Percentiles rank a stretch among this genome's conserved stretches.
These are phyloP conservation scores for Cornus florida DNA, from an alignment of 148 eudicot species.

Conservation along the genomic window DNA sequence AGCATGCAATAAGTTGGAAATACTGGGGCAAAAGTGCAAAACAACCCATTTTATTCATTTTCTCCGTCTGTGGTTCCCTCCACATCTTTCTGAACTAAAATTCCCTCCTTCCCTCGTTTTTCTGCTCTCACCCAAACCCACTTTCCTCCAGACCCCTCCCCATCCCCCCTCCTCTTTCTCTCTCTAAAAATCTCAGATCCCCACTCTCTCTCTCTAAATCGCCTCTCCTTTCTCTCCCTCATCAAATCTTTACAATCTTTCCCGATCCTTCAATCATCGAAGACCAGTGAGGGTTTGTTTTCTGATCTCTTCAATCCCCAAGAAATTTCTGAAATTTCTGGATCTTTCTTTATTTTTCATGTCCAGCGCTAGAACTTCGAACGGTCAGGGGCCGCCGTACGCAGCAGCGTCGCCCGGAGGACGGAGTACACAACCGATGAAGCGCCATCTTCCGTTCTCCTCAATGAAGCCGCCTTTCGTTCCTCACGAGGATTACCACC, in stretches of 20 bases:
- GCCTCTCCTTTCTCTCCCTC: neutral
- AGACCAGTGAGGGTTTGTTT: neutral
- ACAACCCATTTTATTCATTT: neutral
- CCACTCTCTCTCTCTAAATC: conserved; percentile 18
- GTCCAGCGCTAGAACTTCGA: conserved; percentile 32
- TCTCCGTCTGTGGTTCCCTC: conserved; percentile 55
- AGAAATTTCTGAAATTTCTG: too few relatives aligned
- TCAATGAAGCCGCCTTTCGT: conserved; percentile 67
- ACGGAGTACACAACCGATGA: conserved; percentile 32
- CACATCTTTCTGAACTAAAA: conserved; percentile 81
- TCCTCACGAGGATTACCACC: conserved; percentile 58
- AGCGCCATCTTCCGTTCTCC: conserved; percentile 54
- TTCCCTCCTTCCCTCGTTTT: conserved; percentile 56
- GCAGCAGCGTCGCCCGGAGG: conserved; percentile 22
- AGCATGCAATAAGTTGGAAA: neutral
- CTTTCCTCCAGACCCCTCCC: conserved; percentile 11
- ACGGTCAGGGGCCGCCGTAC: conserved; percentile 28
- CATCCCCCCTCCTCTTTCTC: conserved; percentile 11
- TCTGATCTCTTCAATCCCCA: neutral
- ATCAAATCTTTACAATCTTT: conserved; percentile 9
- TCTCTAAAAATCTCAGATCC: conserved; percentile 15
- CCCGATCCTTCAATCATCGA: neutral
- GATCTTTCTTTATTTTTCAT: conserved; percentile 11
- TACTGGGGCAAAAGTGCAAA: conserved; percentile 5
- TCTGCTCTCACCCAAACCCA: conserved; percentile 6